Evolutionary conservation across 1,284 basidiomycete species (phyloP).

Genomic region (Cutaneotrichosporon daszewskae): DNA sequence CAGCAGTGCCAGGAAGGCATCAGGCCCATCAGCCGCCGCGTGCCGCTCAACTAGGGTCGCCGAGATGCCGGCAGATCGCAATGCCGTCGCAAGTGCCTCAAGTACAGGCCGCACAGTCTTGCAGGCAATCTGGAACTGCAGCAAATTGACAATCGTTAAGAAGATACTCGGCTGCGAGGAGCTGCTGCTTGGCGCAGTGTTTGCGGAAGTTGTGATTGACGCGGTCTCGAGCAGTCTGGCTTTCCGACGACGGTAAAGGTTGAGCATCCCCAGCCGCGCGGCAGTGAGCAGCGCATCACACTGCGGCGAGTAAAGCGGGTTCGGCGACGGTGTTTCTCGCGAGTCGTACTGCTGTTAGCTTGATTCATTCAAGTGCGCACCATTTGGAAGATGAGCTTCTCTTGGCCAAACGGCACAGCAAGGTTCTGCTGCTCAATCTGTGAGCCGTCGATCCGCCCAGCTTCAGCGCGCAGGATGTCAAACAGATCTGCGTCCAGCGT

Average conservation of each 20-base stretch:
- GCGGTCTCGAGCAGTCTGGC: conserved; percentile 16
- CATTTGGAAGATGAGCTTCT: conserved; percentile 30
- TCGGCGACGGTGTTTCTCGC: conserved; percentile 7
- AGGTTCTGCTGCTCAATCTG: conserved; percentile 21
- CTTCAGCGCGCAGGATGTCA: conserved; percentile 30
- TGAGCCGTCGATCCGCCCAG: conserved; percentile 14
- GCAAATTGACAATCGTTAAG: conserved; percentile 25
- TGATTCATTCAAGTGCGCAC: conserved; percentile 13
- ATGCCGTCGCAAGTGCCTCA: conserved; percentile 12
- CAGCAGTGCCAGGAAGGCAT: conserved; percentile 10
- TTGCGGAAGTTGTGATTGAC: neutral
- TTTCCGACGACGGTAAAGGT: conserved; percentile 32
- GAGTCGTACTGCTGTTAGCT: conserved; percentile 28
- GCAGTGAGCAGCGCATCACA: conserved; percentile 31
- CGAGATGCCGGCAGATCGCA: conserved; percentile 17
- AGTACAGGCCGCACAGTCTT: conserved; percentile 15
- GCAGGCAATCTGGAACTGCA: conserved; percentile 22
- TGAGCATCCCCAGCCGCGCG: conserved; percentile 27
- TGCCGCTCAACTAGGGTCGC: conserved; percentile 11
- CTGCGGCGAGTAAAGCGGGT: conserved; percentile 13
- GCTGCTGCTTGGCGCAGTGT: neutral
- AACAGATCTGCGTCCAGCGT: conserved; percentile 46
- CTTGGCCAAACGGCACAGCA: conserved; percentile 19
- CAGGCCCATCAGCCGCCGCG: conserved; percentile 4
- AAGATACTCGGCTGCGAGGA: conserved; percentile 20